Evolutionary conservation across 441 rosid genomes (phyloP), one percentile per base, ranked within the genome.

Genomic region (Aquilaria agallochum): DNA sequence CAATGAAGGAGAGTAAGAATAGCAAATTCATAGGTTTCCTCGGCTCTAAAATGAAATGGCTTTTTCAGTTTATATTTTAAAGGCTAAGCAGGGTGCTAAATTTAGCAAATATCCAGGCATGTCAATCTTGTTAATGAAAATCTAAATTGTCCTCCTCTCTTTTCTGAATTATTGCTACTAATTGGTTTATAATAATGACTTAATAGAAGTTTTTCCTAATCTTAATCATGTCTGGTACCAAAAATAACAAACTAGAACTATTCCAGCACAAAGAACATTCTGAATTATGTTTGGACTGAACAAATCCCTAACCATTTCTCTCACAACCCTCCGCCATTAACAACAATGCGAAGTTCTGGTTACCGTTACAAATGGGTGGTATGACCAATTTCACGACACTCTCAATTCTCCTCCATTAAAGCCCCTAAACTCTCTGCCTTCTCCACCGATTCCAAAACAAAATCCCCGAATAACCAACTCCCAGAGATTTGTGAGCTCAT

Each of bases 1-100:
- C 58, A 68, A 77, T 74, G 86, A 67, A 73, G 67, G 75, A 65
- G 82, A 82, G 75, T 7, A 47, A 72, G 11, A 59, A 53, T 66
- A 60, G 81, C 52, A 1, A 48, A 53, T 30, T 32, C 31, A 30
- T 31, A 15, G 20, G 5, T 54, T 73, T 69, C 63, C 56, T 57
- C 52, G 81, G 74, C 57, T 65, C 31, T 56, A 50, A 65, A 13
- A 30, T 40, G 9, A 40, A 40, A 40, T 6, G 9, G 10, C 0
- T 40, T 53, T 3, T 58, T 65, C 60, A 51, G 31, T 14, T 59
- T 31, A 11, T 55, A 33, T 34, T n/a, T 60, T 63, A 32, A 55
- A 50, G 46, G 30, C 56, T 49, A 49, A 57, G 20, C 5, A 36
- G 51, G 42, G 40, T 32, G 34, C 80, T 66, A 72, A 60, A 59